phyloP scores from a whole-genome alignment of 331 rosid genomes.

The Malus hybrid region DNA sequence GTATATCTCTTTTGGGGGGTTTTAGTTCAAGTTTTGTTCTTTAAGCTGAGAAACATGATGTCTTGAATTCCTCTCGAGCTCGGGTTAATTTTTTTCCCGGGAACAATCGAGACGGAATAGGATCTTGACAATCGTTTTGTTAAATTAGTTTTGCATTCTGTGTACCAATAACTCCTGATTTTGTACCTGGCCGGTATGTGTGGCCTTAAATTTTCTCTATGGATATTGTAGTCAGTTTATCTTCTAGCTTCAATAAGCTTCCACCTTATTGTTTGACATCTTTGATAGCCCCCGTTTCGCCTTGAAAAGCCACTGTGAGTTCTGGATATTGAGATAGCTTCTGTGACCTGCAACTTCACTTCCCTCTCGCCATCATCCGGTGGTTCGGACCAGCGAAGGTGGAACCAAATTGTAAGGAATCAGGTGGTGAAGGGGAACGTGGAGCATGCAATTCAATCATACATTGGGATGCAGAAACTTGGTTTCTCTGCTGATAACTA shows the following conservation, averaged over 20 bases:
- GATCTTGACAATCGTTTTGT: not conserved
- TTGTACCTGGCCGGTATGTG: not conserved
- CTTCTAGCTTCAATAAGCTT: not conserved
- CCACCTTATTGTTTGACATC: not conserved
- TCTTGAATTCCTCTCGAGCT: not conserved
- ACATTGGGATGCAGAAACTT: conserved; percentile 15
- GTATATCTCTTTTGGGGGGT: conserved; percentile 4
- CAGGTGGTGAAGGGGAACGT: conserved; percentile 11
- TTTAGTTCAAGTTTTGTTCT: not conserved
- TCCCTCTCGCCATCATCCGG: not conserved
- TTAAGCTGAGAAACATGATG: conserved; percentile 1
- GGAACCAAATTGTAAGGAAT: conserved; percentile 15
- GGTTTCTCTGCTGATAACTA: conserved; percentile 21
- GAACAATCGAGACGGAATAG: not conserved
- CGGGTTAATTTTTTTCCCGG: conserved; percentile 1
- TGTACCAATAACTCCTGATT: not conserved
- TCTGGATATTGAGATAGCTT: conserved; percentile 2
- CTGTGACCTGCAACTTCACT: conserved; percentile 1
- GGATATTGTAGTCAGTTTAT: conserved; percentile 1
- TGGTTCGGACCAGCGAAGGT: not conserved
- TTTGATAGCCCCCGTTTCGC: too few relatives aligned
- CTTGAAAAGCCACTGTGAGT: too few relatives aligned
- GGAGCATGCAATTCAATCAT: conserved; percentile 13
- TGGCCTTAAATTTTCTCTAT: not conserved
- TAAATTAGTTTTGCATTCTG: not conserved